Conservation (phyloP, 345 rosid species). For the Murraya koenigii region DNA sequence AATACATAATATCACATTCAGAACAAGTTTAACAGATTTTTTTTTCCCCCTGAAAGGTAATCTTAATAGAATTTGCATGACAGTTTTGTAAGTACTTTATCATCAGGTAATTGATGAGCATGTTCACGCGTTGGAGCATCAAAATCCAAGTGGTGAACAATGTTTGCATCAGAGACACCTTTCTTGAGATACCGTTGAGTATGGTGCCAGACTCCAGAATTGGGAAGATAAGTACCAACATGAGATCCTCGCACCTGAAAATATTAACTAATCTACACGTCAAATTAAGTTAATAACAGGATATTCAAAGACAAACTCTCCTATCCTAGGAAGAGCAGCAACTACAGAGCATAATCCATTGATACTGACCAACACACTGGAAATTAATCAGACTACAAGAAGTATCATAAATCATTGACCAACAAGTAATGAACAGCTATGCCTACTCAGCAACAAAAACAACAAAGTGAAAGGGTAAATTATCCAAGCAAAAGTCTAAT, state of each 20-base stretch:
- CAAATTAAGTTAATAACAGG: conserved; percentile 1
- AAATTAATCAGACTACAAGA: not conserved
- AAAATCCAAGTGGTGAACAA: conserved; percentile 90
- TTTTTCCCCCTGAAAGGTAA: not conserved
- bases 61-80: not conserved
- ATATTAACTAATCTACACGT: conserved; percentile 4
- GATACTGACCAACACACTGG: not conserved
- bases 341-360: not conserved
- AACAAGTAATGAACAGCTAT: not conserved
- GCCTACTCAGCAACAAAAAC: not conserved
- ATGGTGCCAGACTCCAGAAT: conserved; percentile 94
- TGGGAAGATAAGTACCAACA: conserved; percentile 92
- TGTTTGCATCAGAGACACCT: conserved; percentile 48
- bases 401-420: not conserved
- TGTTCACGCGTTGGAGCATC: conserved; percentile 99
- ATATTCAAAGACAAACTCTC: not conserved
- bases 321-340: not conserved
- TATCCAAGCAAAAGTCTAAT: not conserved
- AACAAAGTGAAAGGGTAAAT: not conserved
- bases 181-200: conserved; percentile 83
- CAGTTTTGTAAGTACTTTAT: conserved; percentile 50
- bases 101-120: conserved; percentile 74
- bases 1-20: not conserved
- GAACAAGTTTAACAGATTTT: not conserved
- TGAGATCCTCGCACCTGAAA: conserved; percentile 88